Percentiles rank a stretch among this genome's conserved stretches.
These are phyloP conservation scores for Amanita jacksonii DNA, from an alignment of 768 basidiomycete species.

Conservation along the genomic window DNA sequence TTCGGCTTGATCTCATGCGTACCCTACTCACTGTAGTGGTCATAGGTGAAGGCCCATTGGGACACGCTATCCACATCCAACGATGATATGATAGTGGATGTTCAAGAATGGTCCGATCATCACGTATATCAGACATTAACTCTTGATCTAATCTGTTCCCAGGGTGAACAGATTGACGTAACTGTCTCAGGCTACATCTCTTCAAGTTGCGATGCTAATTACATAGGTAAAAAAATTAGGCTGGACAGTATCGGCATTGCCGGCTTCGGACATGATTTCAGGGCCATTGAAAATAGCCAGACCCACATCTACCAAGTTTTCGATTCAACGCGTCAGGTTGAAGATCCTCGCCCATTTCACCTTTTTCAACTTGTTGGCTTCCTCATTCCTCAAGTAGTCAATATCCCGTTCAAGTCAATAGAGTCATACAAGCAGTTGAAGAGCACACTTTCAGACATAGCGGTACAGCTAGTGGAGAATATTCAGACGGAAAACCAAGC, in stretches of 20 bases:
- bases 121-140: background rate
- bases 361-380: constrained; percentile 21
- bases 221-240: constrained; percentile 23
- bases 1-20: background rate
- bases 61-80: constrained; percentile 19
- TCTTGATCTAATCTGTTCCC: background rate
- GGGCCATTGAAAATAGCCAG: constrained; percentile 36
- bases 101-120: constrained; percentile 33
- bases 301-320: constrained; percentile 32
- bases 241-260: constrained; percentile 51
- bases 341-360: constrained; percentile 19
- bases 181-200: background rate
- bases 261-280: constrained; percentile 51
- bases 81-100: constrained; percentile 29
- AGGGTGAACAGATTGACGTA: constrained; percentile 40
- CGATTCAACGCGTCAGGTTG: constrained; percentile 20
- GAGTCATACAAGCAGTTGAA: constrained; percentile 21
- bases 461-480: constrained; percentile 26
- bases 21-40: background rate
- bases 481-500: constrained; percentile 24
- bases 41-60: constrained; percentile 19
- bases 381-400: constrained; percentile 24
- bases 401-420: constrained; percentile 26
- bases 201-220: background rate
- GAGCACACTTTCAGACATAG: constrained; percentile 27